A percentile compares a stretch with the other conserved stretches of the same genome.
These are phyloP conservation scores for Piper betle DNA, from an alignment of 164 flowering plant genomes.

Conservation along the genomic window DNA sequence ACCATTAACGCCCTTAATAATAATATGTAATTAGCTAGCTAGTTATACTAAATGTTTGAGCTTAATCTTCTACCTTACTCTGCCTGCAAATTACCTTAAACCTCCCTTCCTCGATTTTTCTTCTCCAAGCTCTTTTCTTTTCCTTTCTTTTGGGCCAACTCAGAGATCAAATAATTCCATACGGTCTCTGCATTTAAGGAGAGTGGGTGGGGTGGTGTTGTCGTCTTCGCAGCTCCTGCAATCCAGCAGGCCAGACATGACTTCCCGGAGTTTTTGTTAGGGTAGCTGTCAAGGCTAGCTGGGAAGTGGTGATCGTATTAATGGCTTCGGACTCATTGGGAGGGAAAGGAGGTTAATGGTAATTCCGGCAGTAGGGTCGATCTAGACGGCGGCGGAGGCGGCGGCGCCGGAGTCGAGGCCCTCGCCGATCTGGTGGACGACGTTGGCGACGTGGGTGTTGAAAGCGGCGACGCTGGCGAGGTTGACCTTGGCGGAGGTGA, in stretches of 20 bases:
- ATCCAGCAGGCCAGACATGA: not conserved
- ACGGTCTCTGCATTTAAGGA: not conserved
- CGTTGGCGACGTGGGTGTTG: slow-evolving; percentile 60
- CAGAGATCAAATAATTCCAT: too few species aligned
- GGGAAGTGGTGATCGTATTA: not conserved
- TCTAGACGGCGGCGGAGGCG: not conserved
- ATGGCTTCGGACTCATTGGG: not conserved
- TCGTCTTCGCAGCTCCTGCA: not conserved
- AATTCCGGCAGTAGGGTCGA: slow-evolving; percentile 5
- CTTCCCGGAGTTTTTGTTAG: not conserved
- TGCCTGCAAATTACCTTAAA: slow-evolving; percentile 12
- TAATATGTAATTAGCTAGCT: not conserved
- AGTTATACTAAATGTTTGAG: not conserved
- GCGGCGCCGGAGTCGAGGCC: slow-evolving; percentile 25
- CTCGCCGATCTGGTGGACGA: slow-evolving; percentile 49
- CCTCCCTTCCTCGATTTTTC: slow-evolving; percentile 2
- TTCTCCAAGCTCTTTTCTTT: too few species aligned
- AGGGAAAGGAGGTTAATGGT: slow-evolving; percentile 13
- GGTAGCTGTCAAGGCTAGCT: not conserved
- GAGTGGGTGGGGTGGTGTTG: not conserved
- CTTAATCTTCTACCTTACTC: not conserved
- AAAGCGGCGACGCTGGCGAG: slow-evolving; percentile 58
- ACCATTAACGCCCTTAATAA: not conserved
- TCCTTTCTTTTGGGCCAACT: too few species aligned
- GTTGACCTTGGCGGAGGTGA: slow-evolving; percentile 60